Conservation (phyloP, 2,329 filamentous ascomycete genomes). For the Penicillium oxalicum region DNA sequence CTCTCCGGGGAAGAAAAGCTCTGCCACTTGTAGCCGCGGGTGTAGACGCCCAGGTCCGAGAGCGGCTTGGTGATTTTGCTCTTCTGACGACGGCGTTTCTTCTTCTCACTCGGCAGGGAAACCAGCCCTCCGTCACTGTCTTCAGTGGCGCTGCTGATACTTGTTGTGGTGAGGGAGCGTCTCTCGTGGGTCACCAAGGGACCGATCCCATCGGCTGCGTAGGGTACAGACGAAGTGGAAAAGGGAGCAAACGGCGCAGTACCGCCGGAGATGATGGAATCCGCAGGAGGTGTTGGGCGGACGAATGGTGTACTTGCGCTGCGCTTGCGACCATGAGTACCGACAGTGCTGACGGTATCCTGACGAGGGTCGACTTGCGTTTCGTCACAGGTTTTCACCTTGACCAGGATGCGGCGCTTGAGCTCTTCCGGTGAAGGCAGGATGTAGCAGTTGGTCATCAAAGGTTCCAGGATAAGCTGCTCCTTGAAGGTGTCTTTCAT, state of each 20-base stretch:
- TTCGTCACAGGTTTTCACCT: conserved; percentile 77
- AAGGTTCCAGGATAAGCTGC: conserved; percentile 69
- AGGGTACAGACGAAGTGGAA: conserved; percentile 50
- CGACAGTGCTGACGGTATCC: conserved; percentile 37
- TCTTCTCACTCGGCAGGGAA: conserved; percentile 53
- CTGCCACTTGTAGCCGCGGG: conserved; percentile 73
- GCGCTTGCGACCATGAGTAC: conserved; percentile 42
- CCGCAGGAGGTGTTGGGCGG: conserved; percentile 52
- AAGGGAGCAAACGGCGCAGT: conserved; percentile 46
- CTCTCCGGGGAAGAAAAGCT: conserved; percentile 74
- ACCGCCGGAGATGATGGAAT: conserved; percentile 44
- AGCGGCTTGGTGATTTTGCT: conserved; percentile 84
- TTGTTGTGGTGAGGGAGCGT: conserved; percentile 49
- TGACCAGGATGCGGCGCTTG: conserved; percentile 78
- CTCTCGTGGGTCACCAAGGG: conserved; percentile 47
- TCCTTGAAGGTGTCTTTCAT: conserved; percentile 79
- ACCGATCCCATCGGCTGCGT: conserved; percentile 41
- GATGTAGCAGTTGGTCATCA: conserved; percentile 61
- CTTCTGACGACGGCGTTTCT: conserved; percentile 49
- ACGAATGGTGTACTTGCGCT: conserved; percentile 75
- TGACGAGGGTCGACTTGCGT: conserved; percentile 42
- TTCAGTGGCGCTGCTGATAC: conserved; percentile 59
- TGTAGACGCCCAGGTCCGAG: conserved; percentile 76
- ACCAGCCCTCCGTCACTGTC: conserved; percentile 62
- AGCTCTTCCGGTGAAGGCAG: conserved; percentile 84